These are phyloP conservation scores for Leptodermis oblonga DNA, from an alignment of 257 asterid genomes.

Conservation along the genomic window DNA sequence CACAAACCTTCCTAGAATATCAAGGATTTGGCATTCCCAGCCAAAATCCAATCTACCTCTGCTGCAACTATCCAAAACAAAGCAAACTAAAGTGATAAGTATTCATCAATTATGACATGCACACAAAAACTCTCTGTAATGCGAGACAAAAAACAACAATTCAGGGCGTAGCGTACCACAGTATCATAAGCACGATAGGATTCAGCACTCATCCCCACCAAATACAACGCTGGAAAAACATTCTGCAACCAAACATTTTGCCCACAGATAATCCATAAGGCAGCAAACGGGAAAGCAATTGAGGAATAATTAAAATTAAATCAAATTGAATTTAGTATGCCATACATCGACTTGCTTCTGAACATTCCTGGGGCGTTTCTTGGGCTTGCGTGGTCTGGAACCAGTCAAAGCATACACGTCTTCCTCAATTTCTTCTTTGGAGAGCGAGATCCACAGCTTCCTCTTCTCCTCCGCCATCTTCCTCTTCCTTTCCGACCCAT, in stretches of 20 bases:
- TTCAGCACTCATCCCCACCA: constrained; percentile 67
- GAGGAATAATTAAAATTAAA: no score
- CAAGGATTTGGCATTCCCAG: constrained; percentile 14
- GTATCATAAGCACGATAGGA: constrained; percentile 46
- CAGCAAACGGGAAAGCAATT: not conserved
- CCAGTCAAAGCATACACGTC: constrained; percentile 84
- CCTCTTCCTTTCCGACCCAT: constrained; percentile 28
- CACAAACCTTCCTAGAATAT: constrained; percentile 16
- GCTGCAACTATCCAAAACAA: constrained; percentile 21
- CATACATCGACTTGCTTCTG: constrained; percentile 82
- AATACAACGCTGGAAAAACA: constrained; percentile 62
- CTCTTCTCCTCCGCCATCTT: constrained; percentile 36
- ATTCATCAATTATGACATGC: constrained; percentile 1
- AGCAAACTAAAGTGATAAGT: not conserved
- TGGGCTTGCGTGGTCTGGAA: constrained; percentile 73
- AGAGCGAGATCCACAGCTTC: constrained; percentile 74
- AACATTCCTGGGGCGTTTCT: constrained; percentile 57
- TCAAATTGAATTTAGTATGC: not conserved
- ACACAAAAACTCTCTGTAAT: not conserved
- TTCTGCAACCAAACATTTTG: constrained; percentile 30
- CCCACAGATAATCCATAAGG: not conserved
- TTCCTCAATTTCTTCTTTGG: constrained; percentile 89
- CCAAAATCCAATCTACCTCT: constrained; percentile 28
- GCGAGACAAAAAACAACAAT: not conserved
- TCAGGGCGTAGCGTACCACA: constrained; percentile 34